A percentile compares a stretch with the other conserved stretches of the same genome.
phyloP scores from a whole-genome alignment of 495 filamentous ascomycete genomes.

The Sordaria brevicollis region DNA sequence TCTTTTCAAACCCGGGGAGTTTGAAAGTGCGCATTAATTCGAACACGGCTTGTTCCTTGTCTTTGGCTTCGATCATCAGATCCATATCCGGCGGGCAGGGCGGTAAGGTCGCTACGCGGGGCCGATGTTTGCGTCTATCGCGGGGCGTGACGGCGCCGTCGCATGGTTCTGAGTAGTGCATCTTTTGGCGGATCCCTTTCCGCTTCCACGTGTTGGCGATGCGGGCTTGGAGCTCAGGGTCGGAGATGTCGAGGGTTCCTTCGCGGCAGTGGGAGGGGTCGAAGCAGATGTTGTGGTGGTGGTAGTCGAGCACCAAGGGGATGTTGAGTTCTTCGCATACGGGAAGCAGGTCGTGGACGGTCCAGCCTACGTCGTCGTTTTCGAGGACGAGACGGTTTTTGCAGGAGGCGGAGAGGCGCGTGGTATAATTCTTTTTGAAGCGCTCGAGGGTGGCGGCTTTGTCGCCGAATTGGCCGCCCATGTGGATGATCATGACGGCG shows the following conservation, averaged over 20 bases:
- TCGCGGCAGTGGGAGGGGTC: conserved; percentile 62
- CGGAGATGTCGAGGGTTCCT: conserved; percentile 78
- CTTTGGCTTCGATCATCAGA: conserved; percentile 97
- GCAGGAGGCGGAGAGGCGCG: conserved; percentile 47
- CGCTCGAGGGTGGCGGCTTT: conserved; percentile 73
- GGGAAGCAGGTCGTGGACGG: conserved; percentile 82
- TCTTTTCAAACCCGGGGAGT: conserved; percentile 61
- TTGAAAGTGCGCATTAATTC: conserved; percentile 84
- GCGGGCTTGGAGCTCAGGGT: conserved; percentile 39
- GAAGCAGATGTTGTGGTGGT: conserved; percentile 93
- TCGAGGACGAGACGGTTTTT: conserved; percentile 82
- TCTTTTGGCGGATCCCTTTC: conserved; percentile 85
- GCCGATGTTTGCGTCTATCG: conserved; percentile 74
- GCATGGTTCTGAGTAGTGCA: conserved; percentile 87
- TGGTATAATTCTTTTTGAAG: conserved; percentile 71
- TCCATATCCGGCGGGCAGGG: conserved; percentile 79
- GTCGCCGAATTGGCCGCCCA: conserved; percentile 87
- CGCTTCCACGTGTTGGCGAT: conserved; percentile 79
- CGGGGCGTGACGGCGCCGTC: conserved; percentile 62
- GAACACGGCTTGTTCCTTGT: conserved; percentile 96
- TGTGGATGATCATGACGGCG: conserved; percentile 90
- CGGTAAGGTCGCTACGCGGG: conserved; percentile 65
- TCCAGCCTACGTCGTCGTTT: conserved; percentile 87
- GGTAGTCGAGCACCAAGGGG: conserved; percentile 84
- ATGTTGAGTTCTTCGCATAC: conserved; percentile 90